Evolutionary conservation across 345 rosid genomes (phyloP).

Genomic region (Hibiscus tridactylites): DNA sequence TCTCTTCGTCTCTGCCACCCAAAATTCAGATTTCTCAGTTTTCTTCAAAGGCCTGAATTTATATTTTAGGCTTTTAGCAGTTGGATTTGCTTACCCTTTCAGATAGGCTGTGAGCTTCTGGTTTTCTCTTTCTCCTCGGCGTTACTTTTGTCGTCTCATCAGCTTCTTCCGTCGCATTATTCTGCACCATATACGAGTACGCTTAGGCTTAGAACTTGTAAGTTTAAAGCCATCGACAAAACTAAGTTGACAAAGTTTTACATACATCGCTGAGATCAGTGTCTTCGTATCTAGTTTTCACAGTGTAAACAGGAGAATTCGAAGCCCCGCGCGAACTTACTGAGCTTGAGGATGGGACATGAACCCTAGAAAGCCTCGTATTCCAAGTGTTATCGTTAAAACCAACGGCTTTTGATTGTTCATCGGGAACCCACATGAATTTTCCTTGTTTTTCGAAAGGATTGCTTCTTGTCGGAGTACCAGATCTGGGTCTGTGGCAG

Average conservation of each 20-base stretch:
- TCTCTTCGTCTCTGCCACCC: conserved; percentile 46
- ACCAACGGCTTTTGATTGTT: conserved; percentile 49
- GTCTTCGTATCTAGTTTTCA: conserved; percentile 24
- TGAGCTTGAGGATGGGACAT: conserved; percentile 19
- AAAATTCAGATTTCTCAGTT: background rate
- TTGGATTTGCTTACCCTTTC: conserved; percentile 38
- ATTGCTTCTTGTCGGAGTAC: background rate
- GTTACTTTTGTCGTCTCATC: conserved; percentile 15
- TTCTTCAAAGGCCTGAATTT: background rate
- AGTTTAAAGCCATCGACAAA: background rate
- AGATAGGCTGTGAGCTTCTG: conserved; percentile 29
- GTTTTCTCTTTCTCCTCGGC: conserved; percentile 23
- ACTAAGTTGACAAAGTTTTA: background rate
- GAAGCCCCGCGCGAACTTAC: conserved; percentile 36
- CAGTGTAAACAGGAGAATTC: conserved; percentile 19
- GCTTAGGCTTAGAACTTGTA: background rate
- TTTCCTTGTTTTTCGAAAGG: conserved; percentile 2
- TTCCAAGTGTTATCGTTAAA: background rate
- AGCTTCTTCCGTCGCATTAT: conserved; percentile 23
- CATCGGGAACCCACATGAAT: conserved; percentile 32
- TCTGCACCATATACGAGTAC: conserved; percentile 21
- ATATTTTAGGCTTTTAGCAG: background rate
- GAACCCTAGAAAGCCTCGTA: background rate
- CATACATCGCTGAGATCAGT: conserved; percentile 34
- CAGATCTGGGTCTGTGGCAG: background rate